Conservation (phyloP, 176 grass and related monocot species). For the Triticum dicoccoides region DNA sequence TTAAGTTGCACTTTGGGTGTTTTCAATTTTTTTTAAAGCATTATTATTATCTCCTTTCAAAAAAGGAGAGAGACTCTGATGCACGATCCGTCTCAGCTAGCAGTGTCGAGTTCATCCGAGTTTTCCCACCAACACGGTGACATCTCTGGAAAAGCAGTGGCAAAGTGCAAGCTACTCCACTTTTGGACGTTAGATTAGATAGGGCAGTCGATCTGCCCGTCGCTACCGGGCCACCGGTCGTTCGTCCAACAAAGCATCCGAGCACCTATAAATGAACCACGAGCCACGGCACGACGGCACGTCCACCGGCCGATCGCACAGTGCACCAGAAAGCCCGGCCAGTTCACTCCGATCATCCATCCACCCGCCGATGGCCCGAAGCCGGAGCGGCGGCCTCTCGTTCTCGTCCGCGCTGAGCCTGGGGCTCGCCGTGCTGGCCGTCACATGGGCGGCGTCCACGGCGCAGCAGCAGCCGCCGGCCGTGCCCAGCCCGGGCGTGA, state of each 20-base stretch:
- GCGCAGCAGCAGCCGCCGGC: constrained; percentile 28
- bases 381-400: background rate
- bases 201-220: constrained; percentile 19
- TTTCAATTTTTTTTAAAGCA: too few relatives aligned
- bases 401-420: constrained; percentile 5
- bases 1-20: too few relatives aligned
- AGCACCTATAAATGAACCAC: background rate
- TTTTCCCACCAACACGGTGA: background rate
- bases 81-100: too few relatives aligned
- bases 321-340: background rate
- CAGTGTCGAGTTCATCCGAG: background rate
- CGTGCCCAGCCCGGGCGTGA: background rate
- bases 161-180: background rate
- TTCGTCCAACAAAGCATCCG: background rate
- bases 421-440: constrained; percentile 5
- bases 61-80: too few relatives aligned
- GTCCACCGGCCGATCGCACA: background rate
- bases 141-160: background rate
- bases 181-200: constrained; percentile 24
- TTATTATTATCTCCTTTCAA: too few relatives aligned
- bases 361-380: background rate
- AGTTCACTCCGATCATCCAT: background rate
- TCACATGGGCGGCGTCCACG: background rate
- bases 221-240: background rate
- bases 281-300: background rate